Evolutionary conservation across 2,329 filamentous ascomycete species (phyloP), one percentile per base, ranked within the genome.

Genomic region (Colletotrichum melonis): DNA sequence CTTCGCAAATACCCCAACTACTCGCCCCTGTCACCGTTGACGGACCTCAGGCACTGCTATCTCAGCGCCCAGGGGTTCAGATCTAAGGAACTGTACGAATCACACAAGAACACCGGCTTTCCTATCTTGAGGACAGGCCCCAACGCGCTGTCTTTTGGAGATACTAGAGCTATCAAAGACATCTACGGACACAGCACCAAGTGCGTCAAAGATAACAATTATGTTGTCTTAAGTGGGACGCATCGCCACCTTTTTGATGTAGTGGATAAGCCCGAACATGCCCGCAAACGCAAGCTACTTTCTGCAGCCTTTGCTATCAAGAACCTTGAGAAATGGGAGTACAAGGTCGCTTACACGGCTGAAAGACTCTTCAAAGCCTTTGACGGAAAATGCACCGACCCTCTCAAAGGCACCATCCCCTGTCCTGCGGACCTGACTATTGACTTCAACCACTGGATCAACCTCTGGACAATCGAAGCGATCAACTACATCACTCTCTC

Each of bases 381-480:
- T 32, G 87, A 89, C 74, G 74, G 75, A 38, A 79, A 77, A 32
- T 86, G 85, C 70, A 86, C 84, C 3, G 72, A 76, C 0, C 82
- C 85, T 1, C 78, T 84, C 8, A 76, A 80, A 19, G 76, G 75
- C 1, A 66, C 67, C n/a, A 63, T 67, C 4, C 81, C 82, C 0
- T 74, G 77, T 4, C 72, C 81, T 1, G 76, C 80, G 35, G 86
- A 88, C 62, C 69, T 87, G n/a, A 86, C 81, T 0, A 80, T 90
- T 24, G 86, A 90, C 76, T 87, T 86, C 67, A 84, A 87, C 4
- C 80, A 81, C 5, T 90, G 85, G 85, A 82, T 84, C 30, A 90
- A 89, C 78, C 88, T 88, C 80, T 90, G 90, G 78, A 88, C 87
- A 0, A 80, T 90, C 16, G 88, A 90, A 69, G 88, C 87, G 2